phyloP scores from a whole-genome alignment of 495 filamentous ascomycete genomes.

The Aspergillus steynii region DNA sequence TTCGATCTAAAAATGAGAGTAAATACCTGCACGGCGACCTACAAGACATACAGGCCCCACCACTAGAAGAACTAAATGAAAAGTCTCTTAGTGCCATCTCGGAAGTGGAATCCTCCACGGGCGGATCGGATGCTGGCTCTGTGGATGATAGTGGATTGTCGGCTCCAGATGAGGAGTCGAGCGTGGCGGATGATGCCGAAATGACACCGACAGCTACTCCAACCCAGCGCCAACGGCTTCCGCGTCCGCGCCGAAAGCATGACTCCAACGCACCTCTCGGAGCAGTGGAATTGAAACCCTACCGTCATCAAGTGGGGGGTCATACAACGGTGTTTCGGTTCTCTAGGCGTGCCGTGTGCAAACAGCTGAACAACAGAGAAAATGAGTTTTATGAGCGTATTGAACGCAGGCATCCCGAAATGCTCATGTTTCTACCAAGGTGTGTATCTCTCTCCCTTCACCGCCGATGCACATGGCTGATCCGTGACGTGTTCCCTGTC shows the following conservation, averaged over 20 bases:
- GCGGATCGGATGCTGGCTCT: slow-evolving; percentile 61
- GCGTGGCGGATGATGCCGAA: slow-evolving; percentile 58
- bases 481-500: slow-evolving; percentile 19
- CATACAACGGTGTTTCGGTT: slow-evolving; percentile 97
- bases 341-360: slow-evolving; percentile 91
- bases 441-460: slow-evolving; percentile 47
- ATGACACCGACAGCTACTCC: slow-evolving; percentile 63
- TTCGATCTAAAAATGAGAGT: slow-evolving; percentile 60
- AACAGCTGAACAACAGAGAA: slow-evolving; percentile 93
- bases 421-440: slow-evolving; percentile 90
- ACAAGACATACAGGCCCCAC: slow-evolving; percentile 34
- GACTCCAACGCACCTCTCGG: slow-evolving; percentile 64
- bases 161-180: slow-evolving; percentile 49
- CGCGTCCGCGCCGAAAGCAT: slow-evolving; percentile 33
- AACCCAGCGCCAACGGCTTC: slow-evolving; percentile 36
- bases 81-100: slow-evolving; percentile 37
- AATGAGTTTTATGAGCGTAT: slow-evolving; percentile 98
- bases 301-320: slow-evolving; percentile 94
- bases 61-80: slow-evolving; percentile 34
- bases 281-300: slow-evolving; percentile 94
- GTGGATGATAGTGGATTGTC: slow-evolving; percentile 55
- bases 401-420: slow-evolving; percentile 82
- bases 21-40: slow-evolving; percentile 63
- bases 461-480: slow-evolving; percentile 27
- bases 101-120: slow-evolving; percentile 48